Percentiles rank a stretch among this genome's conserved stretches.
Evolutionary conservation across 108 stramenopile genomes (phyloP).

Genomic region (Poteriospumella lacustris): DNA sequence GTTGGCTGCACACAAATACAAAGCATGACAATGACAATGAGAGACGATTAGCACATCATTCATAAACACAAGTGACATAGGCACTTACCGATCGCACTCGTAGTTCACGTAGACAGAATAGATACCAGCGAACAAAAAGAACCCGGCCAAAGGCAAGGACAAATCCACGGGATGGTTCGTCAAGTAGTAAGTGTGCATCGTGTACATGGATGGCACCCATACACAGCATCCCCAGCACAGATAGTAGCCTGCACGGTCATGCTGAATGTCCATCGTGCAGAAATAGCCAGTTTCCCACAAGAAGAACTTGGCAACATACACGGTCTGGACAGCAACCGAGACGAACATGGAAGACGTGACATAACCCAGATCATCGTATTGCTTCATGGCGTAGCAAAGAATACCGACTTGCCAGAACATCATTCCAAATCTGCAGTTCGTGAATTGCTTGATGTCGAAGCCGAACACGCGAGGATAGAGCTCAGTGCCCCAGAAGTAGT

Average conservation of each 20-base stretch:
- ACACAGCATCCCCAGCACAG: conserved; percentile 98
- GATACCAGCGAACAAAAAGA: conserved; percentile 66
- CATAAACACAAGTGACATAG: too few relatives aligned
- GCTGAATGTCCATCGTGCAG: conserved; percentile 93
- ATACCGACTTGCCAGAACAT: conserved; percentile 84
- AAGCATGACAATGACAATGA: too few relatives aligned
- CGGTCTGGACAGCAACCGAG: conserved; percentile 63
- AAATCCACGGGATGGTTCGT: conserved; percentile 70
- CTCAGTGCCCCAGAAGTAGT: conserved; percentile 98
- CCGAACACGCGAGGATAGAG: conserved; percentile 90
- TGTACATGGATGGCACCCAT: conserved; percentile 94
- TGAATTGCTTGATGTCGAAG: conserved; percentile 89
- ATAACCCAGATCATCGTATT: conserved; percentile 51
- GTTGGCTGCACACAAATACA: conserved; percentile 51
- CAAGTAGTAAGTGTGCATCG: conserved; percentile 72
- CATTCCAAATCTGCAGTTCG: conserved; percentile 97
- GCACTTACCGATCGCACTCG: conserved; percentile 74
- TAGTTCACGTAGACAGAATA: conserved; percentile 80
- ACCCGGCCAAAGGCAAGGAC: conserved; percentile 51
- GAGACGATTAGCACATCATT: too few relatives aligned
- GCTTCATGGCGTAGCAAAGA: conserved; percentile 62
- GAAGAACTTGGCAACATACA: conserved; percentile 97
- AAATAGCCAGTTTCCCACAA: conserved; percentile 99
- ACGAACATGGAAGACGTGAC: conserved; percentile 60
- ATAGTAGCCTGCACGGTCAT: conserved; percentile 84